phyloP scores from a whole-genome alignment of 1,139 yeast species.

The Kodamaea derodonti region DNA sequence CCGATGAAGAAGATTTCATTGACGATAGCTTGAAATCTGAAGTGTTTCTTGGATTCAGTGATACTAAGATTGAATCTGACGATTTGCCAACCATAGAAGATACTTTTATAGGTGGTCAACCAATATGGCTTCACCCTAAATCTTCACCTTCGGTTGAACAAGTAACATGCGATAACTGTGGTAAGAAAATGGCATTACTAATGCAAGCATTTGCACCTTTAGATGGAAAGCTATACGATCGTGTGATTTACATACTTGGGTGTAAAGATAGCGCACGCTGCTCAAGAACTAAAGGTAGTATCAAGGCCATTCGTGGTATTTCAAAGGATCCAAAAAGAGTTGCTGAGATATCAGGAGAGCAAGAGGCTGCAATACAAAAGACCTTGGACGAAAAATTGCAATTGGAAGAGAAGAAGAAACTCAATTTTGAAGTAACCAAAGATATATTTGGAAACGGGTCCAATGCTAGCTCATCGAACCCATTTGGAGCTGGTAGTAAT shows the following conservation, averaged over 20 bases:
- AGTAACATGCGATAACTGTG: slow-evolving; percentile 64
- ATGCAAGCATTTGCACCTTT: slow-evolving; percentile 80
- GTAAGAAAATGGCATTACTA: slow-evolving; percentile 57
- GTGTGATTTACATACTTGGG: slow-evolving; percentile 75
- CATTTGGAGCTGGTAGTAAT: slow-evolving; percentile 21
- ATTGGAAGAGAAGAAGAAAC: slow-evolving; percentile 20
- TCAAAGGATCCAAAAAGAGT: slow-evolving; percentile 53
- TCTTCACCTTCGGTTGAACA: slow-evolving; percentile 53
- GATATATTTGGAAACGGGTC: slow-evolving; percentile 31
- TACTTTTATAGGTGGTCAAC: slow-evolving; percentile 77
- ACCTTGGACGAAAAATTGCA: slow-evolving; percentile 20
- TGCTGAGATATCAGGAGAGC: slow-evolving; percentile 34
- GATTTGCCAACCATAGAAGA: slow-evolving; percentile 58
- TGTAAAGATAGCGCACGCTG: slow-evolving; percentile 61
- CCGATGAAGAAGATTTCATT: slow-evolving; percentile 37
- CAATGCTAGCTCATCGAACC: slow-evolving; percentile 15
- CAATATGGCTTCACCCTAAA: slow-evolving; percentile 51
- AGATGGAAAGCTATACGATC: slow-evolving; percentile 68
- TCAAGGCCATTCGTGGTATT: slow-evolving; percentile 74
- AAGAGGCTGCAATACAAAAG: slow-evolving; percentile 30
- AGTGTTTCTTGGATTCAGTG: slow-evolving; percentile 64
- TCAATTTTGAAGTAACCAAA: slow-evolving; percentile 41
- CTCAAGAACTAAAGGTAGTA: slow-evolving; percentile 61
- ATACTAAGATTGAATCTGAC: slow-evolving; percentile 32
- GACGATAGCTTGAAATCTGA: slow-evolving; percentile 21